These are phyloP conservation scores for Beauveria bassiana DNA, from an alignment of 2,329 filamentous ascomycete species.

Conservation along the genomic window DNA sequence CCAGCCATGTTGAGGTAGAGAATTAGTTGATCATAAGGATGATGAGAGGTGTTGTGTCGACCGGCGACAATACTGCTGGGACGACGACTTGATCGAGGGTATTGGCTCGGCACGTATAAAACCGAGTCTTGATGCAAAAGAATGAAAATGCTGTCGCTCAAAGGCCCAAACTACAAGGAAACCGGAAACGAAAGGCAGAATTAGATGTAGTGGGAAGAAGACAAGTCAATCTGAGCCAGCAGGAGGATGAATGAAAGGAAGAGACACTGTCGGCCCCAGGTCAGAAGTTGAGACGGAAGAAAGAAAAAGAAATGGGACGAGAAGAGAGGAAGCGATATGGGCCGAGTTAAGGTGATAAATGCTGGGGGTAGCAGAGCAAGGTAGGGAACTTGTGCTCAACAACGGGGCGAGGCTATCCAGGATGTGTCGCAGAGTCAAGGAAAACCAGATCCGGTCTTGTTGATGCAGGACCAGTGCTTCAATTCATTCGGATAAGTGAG, in stretches of 20 bases:
- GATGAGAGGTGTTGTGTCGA: constrained; percentile 39
- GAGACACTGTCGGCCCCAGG: constrained; percentile 16
- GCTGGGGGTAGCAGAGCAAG: background rate
- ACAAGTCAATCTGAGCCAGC: constrained; percentile 51
- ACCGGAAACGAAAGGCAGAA: background rate
- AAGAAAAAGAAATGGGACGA: constrained; percentile 17
- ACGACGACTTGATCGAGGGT: background rate
- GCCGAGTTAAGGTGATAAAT: constrained; percentile 9
- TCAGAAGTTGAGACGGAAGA: constrained; percentile 13
- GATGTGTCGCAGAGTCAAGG: constrained; percentile 8
- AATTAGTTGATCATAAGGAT: constrained; percentile 14
- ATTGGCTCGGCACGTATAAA: background rate
- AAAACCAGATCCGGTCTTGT: constrained; percentile 10
- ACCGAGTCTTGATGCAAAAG: background rate
- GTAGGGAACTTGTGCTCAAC: background rate
- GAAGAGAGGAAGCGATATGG: constrained; percentile 11
- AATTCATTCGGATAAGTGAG: background rate
- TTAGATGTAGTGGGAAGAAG: constrained; percentile 24
- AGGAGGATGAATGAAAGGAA: constrained; percentile 25
- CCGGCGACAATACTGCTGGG: constrained; percentile 38
- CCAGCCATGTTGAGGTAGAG: constrained; percentile 25
- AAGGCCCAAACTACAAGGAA: background rate
- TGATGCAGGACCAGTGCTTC: constrained; percentile 7
- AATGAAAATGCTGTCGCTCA: background rate
- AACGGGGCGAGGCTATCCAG: constrained; percentile 4